These are phyloP conservation scores for Paramyrothecium roridum DNA, from an alignment of 2,329 filamentous ascomycete genomes.

Conservation along the genomic window DNA sequence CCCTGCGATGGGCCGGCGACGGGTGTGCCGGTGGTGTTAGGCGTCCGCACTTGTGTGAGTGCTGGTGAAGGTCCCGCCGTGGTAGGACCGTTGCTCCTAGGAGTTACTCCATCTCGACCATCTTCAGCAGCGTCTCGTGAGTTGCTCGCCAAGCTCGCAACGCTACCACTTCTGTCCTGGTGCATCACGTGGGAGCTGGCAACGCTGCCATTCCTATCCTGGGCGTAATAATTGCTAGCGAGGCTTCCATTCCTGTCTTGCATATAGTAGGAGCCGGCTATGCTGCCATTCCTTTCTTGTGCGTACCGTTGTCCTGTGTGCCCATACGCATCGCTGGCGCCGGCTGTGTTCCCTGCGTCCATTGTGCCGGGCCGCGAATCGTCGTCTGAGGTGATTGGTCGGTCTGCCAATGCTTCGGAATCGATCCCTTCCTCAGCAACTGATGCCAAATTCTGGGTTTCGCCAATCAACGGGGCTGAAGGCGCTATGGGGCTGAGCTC, in stretches of 20 bases:
- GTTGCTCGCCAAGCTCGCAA: slow-evolving; percentile 22
- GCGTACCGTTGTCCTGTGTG: slow-evolving; percentile 16
- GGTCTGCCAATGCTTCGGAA: slow-evolving; percentile 16
- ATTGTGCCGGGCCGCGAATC: slow-evolving; percentile 39
- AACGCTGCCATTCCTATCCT: neutral
- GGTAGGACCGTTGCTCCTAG: slow-evolving; percentile 49
- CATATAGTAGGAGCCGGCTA: slow-evolving; percentile 30
- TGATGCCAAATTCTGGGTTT: slow-evolving; percentile 15
- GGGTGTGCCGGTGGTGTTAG: slow-evolving; percentile 9
- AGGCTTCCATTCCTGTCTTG: neutral
- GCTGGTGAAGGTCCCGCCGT: slow-evolving; percentile 58
- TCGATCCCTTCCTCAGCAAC: slow-evolving; percentile 23
- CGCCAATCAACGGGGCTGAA: slow-evolving; percentile 25
- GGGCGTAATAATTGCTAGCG: neutral
- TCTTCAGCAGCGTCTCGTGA: slow-evolving; percentile 44
- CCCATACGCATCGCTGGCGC: slow-evolving; percentile 31
- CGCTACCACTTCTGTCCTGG: neutral
- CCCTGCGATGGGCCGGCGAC: slow-evolving; percentile 42
- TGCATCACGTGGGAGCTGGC: neutral
- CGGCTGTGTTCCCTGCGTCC: slow-evolving; percentile 38
- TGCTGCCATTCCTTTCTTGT: slow-evolving; percentile 41
- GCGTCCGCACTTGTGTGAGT: slow-evolving; percentile 29
- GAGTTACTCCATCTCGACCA: slow-evolving; percentile 41
- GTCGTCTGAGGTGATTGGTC: slow-evolving; percentile 16
- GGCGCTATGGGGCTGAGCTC: slow-evolving; percentile 18